phyloP scores from a whole-genome alignment of 805 yeast species.

The Ogataea polymorpha region DNA sequence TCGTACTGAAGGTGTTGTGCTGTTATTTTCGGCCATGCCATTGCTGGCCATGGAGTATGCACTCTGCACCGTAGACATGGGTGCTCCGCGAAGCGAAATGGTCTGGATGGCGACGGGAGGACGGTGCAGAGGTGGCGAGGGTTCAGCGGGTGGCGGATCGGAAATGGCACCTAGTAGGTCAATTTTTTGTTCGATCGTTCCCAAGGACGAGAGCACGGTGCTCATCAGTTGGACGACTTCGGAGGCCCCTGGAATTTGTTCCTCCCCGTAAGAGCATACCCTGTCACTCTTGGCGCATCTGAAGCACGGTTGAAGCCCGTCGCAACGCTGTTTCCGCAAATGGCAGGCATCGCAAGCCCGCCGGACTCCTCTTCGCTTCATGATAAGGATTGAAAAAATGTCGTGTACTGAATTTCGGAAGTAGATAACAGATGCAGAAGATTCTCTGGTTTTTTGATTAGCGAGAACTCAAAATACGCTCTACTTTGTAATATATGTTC shows the following conservation, averaged over 20 bases:
- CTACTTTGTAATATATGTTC: too few species aligned
- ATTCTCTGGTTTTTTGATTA: too few species aligned
- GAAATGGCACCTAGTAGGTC: neutral
- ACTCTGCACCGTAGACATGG: conserved; percentile 17
- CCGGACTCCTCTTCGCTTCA: neutral
- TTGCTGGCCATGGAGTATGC: conserved; percentile 5
- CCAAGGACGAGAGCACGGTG: neutral
- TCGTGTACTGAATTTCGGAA: neutral
- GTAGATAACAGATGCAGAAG: too few species aligned
- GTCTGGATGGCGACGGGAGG: conserved; percentile 12
- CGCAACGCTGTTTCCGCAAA: conserved; percentile 8
- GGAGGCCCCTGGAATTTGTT: neutral
- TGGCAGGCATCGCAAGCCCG: conserved; percentile 7
- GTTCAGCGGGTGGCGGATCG: too few species aligned
- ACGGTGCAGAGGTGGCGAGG: neutral
- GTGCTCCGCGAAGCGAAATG: conserved; percentile 14
- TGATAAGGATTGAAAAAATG: neutral
- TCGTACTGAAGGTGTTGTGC: neutral
- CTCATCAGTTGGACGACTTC: conserved; percentile 1
- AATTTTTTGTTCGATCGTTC: neutral
- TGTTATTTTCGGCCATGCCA: too few species aligned
- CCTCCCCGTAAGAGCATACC: neutral
- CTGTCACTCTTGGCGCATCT: neutral
- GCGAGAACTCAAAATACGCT: too few species aligned
- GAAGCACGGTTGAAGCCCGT: conserved; percentile 6